These are phyloP conservation scores for Adansonia madagascariensis DNA, from an alignment of 441 rosid genomes.

Conservation along the genomic window DNA sequence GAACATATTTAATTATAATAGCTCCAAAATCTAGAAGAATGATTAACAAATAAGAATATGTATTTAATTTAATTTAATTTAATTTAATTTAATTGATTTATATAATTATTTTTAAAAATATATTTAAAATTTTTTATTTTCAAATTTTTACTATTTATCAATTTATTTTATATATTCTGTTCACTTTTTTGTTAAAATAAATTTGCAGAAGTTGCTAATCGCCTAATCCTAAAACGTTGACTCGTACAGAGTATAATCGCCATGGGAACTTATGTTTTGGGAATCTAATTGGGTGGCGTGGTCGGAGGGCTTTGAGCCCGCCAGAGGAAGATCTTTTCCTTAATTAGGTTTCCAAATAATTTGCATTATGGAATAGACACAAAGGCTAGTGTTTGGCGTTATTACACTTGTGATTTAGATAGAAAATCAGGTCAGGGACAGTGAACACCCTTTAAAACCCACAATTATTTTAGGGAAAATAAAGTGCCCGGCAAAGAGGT, in stretches of 20 bases:
- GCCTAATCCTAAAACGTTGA: background rate
- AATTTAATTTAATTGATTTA: too few relatives aligned
- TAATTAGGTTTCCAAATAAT: slow-evolving; percentile 6
- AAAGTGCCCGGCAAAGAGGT: background rate
- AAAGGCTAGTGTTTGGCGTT: background rate
- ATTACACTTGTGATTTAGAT: background rate
- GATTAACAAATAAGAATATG: background rate
- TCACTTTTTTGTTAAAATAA: too few relatives aligned
- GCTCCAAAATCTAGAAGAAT: background rate
- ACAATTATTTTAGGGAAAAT: background rate
- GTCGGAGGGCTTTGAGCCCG: background rate
- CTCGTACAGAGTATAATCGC: background rate
- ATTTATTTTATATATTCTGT: too few relatives aligned
- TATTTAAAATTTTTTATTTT: too few relatives aligned
- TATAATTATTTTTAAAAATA: too few relatives aligned
- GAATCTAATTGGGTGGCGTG: background rate
- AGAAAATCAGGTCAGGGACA: background rate
- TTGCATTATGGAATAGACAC: background rate
- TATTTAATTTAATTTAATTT: too few relatives aligned
- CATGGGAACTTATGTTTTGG: background rate
- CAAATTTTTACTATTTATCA: too few relatives aligned
- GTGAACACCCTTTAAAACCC: background rate
- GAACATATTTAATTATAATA: background rate
- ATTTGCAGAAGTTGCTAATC: background rate
- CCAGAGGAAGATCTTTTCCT: slow-evolving; percentile 7